Evolutionary conservation across 768 basidiomycete species (phyloP), one percentile per base, ranked within the genome.

Genomic region (Lentinula sp.): DNA sequence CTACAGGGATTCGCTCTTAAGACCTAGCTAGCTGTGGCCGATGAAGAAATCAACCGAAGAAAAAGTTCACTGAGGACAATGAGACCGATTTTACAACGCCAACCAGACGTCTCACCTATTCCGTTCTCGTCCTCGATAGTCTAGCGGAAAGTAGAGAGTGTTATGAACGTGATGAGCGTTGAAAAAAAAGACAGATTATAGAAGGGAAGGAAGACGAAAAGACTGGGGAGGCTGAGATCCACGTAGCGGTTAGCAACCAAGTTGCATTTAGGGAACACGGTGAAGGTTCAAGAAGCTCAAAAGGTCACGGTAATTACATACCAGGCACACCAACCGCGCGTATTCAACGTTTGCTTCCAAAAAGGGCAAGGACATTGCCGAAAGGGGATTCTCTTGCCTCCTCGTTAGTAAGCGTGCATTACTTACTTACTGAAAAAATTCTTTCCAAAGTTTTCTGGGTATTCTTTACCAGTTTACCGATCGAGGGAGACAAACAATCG

Each of bases 191-290:
- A 51, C 13, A 56, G 40, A 40, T 21, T 31, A 15, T 23, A 42
- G 21, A 23, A 40, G 23, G 39, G 40, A 23, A 28, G 23, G 40
- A 42, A 15, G 40, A 5, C 4, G 1, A 39, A 37, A 54, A 39
- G 53, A 54, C 32, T 32, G 51, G 9, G 15, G 18, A 10, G 35
- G 31, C 32, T 15, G 35, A n/a, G 15, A 13, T 52, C 32, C 6
- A 56, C 40, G 55, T 56, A 40, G 55, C 15, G 55, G 55, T 56
- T 56, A 23, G 55, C 39, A 56, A 56, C 37, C 39, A 56, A 56
- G 55, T 21, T 54, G 37, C 23, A 28, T 37, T 56, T 56, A 40
- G 23, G 43, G 23, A 23, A 23, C 46, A 48, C 46, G 46, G 46
- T 10, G 18, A 54, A 37, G 53, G n/a, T 54, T 37, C 34, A 54